Percentiles rank a stretch among this genome's conserved stretches.
phyloP scores from a whole-genome alignment of 441 rosid genomes.

The Viola pubescens region DNA sequence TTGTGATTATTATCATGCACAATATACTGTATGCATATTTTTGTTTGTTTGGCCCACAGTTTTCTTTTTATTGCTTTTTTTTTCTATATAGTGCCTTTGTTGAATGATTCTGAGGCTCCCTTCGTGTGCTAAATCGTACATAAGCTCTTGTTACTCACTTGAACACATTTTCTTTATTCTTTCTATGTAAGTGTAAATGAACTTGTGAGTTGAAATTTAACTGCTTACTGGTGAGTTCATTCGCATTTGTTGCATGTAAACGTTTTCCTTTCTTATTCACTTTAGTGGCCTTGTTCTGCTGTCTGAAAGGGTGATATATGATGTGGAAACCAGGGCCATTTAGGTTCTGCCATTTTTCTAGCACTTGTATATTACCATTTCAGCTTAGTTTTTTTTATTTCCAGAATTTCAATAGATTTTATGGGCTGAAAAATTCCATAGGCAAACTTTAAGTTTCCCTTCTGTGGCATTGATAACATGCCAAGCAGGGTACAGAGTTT shows the following conservation, averaged over 20 bases:
- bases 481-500: background rate
- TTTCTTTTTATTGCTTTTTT: too few relatives aligned
- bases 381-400: too few relatives aligned
- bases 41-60: too few relatives aligned
- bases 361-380: background rate
- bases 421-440: background rate
- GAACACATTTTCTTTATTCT: background rate
- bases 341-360: background rate
- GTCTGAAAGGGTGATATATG: background rate
- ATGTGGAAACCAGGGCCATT: background rate
- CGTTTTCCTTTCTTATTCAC: background rate
- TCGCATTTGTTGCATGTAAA: background rate
- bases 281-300: conserved; percentile 1
- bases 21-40: too few relatives aligned
- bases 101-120: too few relatives aligned
- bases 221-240: background rate
- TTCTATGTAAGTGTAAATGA: too few relatives aligned
- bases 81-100: too few relatives aligned
- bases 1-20: too few relatives aligned
- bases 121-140: too few relatives aligned
- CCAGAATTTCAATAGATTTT: too few relatives aligned
- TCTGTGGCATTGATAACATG: background rate
- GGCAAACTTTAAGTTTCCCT: background rate
- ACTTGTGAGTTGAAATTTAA: background rate
- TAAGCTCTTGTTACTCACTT: too few relatives aligned